Percentiles rank a stretch among this genome's conserved stretches.
phyloP scores from a whole-genome alignment of 371 early-diverging fungal genomes.

The Circinella minor region DNA sequence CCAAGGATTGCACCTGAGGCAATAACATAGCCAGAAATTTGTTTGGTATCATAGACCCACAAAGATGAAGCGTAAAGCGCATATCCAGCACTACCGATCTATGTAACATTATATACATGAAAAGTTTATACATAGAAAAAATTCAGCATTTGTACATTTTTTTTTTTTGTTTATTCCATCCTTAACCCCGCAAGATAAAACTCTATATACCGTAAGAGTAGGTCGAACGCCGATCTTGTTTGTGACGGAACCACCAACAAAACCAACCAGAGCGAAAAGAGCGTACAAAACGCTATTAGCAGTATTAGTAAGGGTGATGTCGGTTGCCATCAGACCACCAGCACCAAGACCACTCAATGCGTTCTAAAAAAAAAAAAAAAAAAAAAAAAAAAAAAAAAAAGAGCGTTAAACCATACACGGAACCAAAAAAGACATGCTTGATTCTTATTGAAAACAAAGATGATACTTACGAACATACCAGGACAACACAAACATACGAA shows the following conservation, averaged over 20 bases:
- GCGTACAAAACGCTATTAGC: constrained; percentile 71
- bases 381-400: constrained; percentile 40
- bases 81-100: constrained; percentile 51
- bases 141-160: too few relatives aligned
- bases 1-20: constrained; percentile 63
- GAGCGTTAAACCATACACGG: neutral
- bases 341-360: constrained; percentile 48
- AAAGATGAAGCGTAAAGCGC: constrained; percentile 54
- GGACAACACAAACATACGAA: constrained; percentile 81
- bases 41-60: constrained; percentile 45
- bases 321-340: constrained; percentile 48
- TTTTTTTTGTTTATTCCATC: too few relatives aligned
- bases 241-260: constrained; percentile 60
- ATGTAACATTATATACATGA: neutral
- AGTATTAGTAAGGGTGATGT: constrained; percentile 60
- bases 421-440: too few relatives aligned
- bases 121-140: too few relatives aligned
- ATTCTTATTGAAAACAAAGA: neutral
- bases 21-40: constrained; percentile 43
- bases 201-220: constrained; percentile 34
- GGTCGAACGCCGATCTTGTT: constrained; percentile 56
- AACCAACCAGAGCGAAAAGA: constrained; percentile 66
- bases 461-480: constrained; percentile 62
- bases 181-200: too few relatives aligned
- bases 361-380: constrained; percentile 53